Conservation (phyloP, 192 early-diverging fungal species). For the Borealophlyctis nickersoniae region DNA sequence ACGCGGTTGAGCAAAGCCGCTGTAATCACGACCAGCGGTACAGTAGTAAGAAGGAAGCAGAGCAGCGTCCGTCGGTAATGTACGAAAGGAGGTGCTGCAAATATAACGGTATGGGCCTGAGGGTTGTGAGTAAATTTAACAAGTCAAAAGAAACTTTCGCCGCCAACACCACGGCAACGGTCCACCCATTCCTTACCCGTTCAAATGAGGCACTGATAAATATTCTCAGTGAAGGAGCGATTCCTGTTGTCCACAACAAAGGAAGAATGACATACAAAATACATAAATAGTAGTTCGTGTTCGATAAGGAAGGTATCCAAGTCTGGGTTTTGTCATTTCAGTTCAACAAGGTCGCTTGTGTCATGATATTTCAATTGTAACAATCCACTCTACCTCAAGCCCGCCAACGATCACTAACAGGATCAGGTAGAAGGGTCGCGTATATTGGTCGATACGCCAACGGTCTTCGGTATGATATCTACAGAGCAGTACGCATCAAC, state of each 20-base stretch:
- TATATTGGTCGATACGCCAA: constrained; percentile 15
- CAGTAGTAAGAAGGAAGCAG: neutral
- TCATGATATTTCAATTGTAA: no score
- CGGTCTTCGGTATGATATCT: constrained; percentile 17
- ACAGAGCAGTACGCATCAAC: neutral
- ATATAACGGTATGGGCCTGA: constrained; percentile 11
- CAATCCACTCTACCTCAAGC: constrained; percentile 3
- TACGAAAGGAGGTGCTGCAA: constrained; percentile 8
- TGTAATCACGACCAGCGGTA: constrained; percentile 10
- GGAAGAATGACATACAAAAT: constrained; percentile 15
- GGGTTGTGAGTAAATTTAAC: neutral
- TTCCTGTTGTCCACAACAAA: constrained; percentile 17
- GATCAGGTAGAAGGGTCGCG: constrained; percentile 21
- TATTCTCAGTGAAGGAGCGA: constrained; percentile 18
- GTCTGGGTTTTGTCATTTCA: neutral
- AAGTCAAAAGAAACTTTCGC: neutral
- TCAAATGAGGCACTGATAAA: constrained; percentile 13
- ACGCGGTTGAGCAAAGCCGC: constrained; percentile 10
- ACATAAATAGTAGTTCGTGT: constrained; percentile 6
- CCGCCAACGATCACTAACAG: constrained; percentile 10
- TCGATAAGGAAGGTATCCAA: constrained; percentile 7
- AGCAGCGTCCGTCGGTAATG: neutral
- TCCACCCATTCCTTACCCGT: constrained; percentile 5
- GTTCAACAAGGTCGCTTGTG: no score
- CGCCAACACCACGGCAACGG: neutral